These are phyloP conservation scores for Paecilomyces niveus DNA, from an alignment of 2,329 filamentous ascomycete genomes.

Conservation along the genomic window DNA sequence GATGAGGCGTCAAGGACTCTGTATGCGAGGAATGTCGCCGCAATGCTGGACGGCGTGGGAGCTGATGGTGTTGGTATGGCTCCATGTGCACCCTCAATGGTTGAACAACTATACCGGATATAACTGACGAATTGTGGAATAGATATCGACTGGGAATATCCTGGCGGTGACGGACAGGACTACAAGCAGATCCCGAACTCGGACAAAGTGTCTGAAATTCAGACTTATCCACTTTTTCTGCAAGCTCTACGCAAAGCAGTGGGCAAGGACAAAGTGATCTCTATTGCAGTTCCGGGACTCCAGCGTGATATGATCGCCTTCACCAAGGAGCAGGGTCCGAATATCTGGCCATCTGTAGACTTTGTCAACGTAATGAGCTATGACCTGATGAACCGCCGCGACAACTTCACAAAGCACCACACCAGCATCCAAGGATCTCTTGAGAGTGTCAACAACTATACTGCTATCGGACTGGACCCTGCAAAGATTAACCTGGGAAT, in stretches of 20 bases:
- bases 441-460: conserved; percentile 52
- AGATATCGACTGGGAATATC: conserved; percentile 63
- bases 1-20: conserved; percentile 44
- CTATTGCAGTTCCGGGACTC: conserved; percentile 60
- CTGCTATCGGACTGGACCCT: conserved; percentile 48
- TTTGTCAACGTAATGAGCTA: conserved; percentile 67
- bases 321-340: conserved; percentile 48
- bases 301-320: conserved; percentile 63
- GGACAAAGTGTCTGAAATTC: conserved; percentile 53
- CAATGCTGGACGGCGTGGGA: conserved; percentile 54
- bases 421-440: conserved; percentile 53
- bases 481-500: conserved; percentile 59
- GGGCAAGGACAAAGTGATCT: conserved; percentile 53
- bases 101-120: not conserved
- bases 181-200: conserved; percentile 58
- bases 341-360: conserved; percentile 55
- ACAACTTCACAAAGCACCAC: conserved; percentile 58
- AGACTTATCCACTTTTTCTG: conserved; percentile 56
- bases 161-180: conserved; percentile 59
- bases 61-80: conserved; percentile 57
- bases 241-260: conserved; percentile 52
- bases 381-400: conserved; percentile 64
- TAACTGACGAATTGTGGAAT: conserved; percentile 13
- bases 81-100: not conserved
- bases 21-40: conserved; percentile 59